Conservation (phyloP, 495 filamentous ascomycete genomes). For the Podospora pseudopauciseta region DNA sequence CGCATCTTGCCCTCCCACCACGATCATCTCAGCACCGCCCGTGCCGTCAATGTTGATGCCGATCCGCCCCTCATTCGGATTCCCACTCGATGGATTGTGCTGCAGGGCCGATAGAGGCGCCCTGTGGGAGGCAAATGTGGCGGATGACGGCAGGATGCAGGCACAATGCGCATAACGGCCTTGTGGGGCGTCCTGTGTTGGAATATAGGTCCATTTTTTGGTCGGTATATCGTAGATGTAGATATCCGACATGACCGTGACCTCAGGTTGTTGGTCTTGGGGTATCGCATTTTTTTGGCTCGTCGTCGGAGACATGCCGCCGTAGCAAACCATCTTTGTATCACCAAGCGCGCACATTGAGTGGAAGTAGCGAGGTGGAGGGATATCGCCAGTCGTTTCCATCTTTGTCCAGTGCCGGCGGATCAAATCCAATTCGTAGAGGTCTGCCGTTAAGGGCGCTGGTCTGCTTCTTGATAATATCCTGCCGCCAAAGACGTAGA, state of each 20-base stretch:
- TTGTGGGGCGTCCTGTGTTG: constrained; percentile 77
- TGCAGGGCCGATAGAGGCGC: constrained; percentile 82
- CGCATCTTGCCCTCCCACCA: constrained; percentile 93
- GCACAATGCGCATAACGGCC: constrained; percentile 97
- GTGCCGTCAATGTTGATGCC: constrained; percentile 84
- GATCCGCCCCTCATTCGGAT: constrained; percentile 78
- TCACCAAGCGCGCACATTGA: constrained; percentile 90
- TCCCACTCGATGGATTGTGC: constrained; percentile 75
- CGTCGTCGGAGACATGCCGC: constrained; percentile 87
- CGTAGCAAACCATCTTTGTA: constrained; percentile 94
- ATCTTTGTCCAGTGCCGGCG: constrained; percentile 88
- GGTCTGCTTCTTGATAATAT: constrained; percentile 78
- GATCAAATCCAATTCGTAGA: constrained; percentile 91
- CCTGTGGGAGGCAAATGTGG: constrained; percentile 75
- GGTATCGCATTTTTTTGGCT: constrained; percentile 45
- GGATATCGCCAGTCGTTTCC: constrained; percentile 78
- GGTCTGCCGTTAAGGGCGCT: constrained; percentile 72
- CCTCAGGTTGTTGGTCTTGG: constrained; percentile 75
- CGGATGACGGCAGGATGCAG: constrained; percentile 83
- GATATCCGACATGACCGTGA: constrained; percentile 96
- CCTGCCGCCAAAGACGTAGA: constrained; percentile 94
- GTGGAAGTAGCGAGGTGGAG: constrained; percentile 92
- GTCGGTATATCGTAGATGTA: constrained; percentile 91
- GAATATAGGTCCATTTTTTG: constrained; percentile 79
- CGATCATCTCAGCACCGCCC: constrained; percentile 94